These are phyloP conservation scores for Saccharomycopsis fermentans DNA, from an alignment of 805 yeast genomes.

Conservation along the genomic window DNA sequence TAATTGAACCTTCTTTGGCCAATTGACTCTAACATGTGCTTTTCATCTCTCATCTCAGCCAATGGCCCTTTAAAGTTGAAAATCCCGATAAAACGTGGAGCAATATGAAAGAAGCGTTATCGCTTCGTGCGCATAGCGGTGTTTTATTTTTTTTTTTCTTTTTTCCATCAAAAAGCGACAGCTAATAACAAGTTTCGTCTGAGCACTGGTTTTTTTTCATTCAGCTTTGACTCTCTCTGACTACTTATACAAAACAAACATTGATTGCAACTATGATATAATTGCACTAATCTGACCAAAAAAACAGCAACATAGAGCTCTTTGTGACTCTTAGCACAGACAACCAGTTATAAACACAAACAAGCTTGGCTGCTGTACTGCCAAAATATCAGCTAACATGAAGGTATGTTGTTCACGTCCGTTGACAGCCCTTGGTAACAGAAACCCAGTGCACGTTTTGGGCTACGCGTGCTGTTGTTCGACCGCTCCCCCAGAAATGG, in stretches of 20 bases:
- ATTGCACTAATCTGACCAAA: background rate
- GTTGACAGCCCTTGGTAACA: background rate
- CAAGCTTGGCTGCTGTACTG: too few relatives aligned
- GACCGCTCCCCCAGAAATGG: too few relatives aligned
- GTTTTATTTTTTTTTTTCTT: background rate
- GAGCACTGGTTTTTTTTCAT: background rate
- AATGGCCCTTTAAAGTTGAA: background rate
- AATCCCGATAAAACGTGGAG: background rate
- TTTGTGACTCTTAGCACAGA: background rate
- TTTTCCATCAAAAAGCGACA: background rate
- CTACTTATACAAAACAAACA: too few relatives aligned
- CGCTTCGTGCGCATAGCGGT: background rate
- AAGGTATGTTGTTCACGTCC: background rate
- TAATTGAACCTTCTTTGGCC: too few relatives aligned
- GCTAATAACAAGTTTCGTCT: background rate
- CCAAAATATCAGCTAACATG: background rate
- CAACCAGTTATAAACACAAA: too few relatives aligned
- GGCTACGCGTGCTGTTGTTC: background rate
- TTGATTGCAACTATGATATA: too few relatives aligned
- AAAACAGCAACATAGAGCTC: too few relatives aligned
- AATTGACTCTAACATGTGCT: background rate
- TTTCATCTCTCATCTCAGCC: background rate
- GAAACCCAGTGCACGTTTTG: background rate
- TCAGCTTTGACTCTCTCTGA: background rate
- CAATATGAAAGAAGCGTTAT: background rate